Evolutionary conservation across 2,329 filamentous ascomycete species (phyloP), one percentile per base, ranked within the genome.

Genomic region (Colletotrichum falcatum): DNA sequence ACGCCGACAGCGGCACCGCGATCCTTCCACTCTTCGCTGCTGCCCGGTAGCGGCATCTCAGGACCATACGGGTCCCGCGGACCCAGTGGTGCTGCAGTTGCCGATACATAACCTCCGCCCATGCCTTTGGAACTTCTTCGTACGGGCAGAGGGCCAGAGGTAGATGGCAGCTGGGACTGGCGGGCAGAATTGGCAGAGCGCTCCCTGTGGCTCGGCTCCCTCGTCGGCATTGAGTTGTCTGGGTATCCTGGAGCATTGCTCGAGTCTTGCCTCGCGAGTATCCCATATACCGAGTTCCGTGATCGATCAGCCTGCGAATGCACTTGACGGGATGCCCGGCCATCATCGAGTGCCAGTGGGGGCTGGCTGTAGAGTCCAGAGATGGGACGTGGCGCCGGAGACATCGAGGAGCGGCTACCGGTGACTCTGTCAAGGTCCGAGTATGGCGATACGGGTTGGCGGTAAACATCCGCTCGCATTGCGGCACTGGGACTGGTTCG

Each of bases 21-120:
- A 51, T 99, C 95, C 81, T 97, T 94, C 96, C 96, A 98, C 73
- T 98, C 95, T 76, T 98, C 95, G 75, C 90, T 95, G 76, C 91
- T 94, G 1, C 81, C 80, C 1, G 84, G 82, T 26, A 83, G 77
- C 4, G 81, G 78, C 28, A 81, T 74, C 33, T 88, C 86, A 14
- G 81, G 78, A 2, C 79, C 80, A 74, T 55, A 76, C 72, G 61
- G 75, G 73, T 73, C 78, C 77, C 61, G 77, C 62, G 73, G 76
- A 68, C 66, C 73, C 51, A 87, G 75, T 85, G 82, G 73, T 85
- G 83, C 78, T 30, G 81, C 81, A n/a, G 82, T 77, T 44, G 83
- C 80, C 2, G 84, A 78, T 53, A 79, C 79, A 74, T 87, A 87
- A 33, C 87, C 87, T 72, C 88, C 87, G 48, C 86, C 88, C 80